These are phyloP conservation scores for Fibroporia radiculosa DNA, from an alignment of 768 basidiomycete genomes.

Conservation along the genomic window DNA sequence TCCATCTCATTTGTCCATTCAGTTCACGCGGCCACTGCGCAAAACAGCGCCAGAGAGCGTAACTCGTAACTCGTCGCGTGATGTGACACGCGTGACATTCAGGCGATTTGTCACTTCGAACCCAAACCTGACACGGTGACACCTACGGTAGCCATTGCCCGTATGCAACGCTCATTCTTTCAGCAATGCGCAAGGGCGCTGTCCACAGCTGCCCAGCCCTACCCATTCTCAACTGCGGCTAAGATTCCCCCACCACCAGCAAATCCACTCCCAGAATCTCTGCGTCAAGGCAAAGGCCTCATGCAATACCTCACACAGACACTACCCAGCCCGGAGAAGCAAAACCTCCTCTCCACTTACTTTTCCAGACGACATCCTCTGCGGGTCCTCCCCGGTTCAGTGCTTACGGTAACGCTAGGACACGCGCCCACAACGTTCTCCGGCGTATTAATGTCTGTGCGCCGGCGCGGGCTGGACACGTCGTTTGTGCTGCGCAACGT, in stretches of 20 bases:
- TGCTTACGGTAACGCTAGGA: slow-evolving; percentile 70
- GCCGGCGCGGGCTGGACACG: slow-evolving; percentile 79
- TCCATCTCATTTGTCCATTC: too few relatives aligned
- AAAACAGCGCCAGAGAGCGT: too few relatives aligned
- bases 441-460: slow-evolving; percentile 79
- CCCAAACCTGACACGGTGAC: too few relatives aligned
- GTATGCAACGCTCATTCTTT: too few relatives aligned
- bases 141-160: too few relatives aligned
- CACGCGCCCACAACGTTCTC: slow-evolving; percentile 81
- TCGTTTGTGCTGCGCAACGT: slow-evolving; percentile 88
- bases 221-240: slow-evolving; percentile 71
- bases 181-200: slow-evolving; percentile 32
- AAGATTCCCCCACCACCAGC: slow-evolving; percentile 40
- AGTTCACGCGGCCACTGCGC: too few relatives aligned
- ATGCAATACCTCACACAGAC: slow-evolving; percentile 67
- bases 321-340: slow-evolving; percentile 61
- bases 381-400: slow-evolving; percentile 75
- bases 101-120: too few relatives aligned
- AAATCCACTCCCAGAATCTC: slow-evolving; percentile 33
- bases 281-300: slow-evolving; percentile 66
- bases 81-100: too few relatives aligned
- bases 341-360: slow-evolving; percentile 53
- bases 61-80: too few relatives aligned
- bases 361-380: slow-evolving; percentile 67
- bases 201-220: slow-evolving; percentile 39